phyloP scores from a whole-genome alignment of 768 basidiomycete genomes.

The Pleurotus djamor region DNA sequence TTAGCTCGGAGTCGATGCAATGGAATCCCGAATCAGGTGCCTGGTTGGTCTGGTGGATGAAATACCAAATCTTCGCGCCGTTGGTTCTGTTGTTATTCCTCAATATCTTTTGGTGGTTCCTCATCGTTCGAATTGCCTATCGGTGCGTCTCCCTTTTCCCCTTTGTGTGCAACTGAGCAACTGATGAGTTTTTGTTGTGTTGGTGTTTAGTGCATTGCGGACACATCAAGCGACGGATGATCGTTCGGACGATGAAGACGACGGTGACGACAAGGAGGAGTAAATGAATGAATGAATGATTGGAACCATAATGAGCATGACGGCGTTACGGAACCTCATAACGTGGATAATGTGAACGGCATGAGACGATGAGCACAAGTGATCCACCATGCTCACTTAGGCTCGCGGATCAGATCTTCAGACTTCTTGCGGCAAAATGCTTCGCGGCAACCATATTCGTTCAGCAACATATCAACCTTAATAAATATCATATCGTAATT shows the following conservation, averaged over 20 bases:
- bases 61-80: constrained; percentile 75
- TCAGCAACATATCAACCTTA: too few relatives aligned
- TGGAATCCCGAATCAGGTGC: constrained; percentile 64
- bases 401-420: too few relatives aligned
- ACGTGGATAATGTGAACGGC: too few relatives aligned
- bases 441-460: too few relatives aligned
- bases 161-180: not conserved
- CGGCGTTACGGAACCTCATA: too few relatives aligned
- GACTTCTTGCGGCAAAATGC: too few relatives aligned
- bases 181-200: too few relatives aligned
- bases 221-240: constrained; percentile 57
- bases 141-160: constrained; percentile 45
- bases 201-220: constrained; percentile 52
- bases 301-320: too few relatives aligned
- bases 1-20: constrained; percentile 49
- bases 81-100: constrained; percentile 75
- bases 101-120: constrained; percentile 92
- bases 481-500: too few relatives aligned
- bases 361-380: too few relatives aligned
- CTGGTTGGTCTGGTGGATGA: constrained; percentile 79
- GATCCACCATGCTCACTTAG: too few relatives aligned
- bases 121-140: constrained; percentile 75
- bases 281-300: not conserved
- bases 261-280: constrained; percentile 24
- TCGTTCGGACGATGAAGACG: constrained; percentile 77